Percentiles rank a stretch among this genome's conserved stretches.
Evolutionary conservation across 169 alveolate genomes (phyloP).

Genomic region (Plasmodium coatneyi): DNA sequence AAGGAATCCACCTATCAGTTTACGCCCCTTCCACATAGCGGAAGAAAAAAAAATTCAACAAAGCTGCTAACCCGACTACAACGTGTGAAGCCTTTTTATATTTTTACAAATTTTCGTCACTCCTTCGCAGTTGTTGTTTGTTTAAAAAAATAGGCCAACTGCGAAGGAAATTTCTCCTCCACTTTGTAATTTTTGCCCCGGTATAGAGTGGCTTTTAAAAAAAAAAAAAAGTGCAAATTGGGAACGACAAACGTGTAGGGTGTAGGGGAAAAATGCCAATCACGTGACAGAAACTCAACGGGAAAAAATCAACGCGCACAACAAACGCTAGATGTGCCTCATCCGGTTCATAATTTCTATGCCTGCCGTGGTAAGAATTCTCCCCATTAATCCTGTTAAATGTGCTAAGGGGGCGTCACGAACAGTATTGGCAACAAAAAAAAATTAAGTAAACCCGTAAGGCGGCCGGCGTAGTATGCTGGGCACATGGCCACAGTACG

Average conservation of each 20-base stretch:
- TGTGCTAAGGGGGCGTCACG: neutral
- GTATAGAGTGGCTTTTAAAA: neutral
- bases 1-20: neutral
- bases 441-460: neutral
- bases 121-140: neutral
- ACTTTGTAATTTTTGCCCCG: neutral
- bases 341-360: neutral
- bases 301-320: neutral
- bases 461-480: neutral
- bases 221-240: neutral
- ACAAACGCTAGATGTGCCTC: neutral
- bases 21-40: neutral
- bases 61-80: too few species aligned
- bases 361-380: neutral
- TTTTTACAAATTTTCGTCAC: neutral
- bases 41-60: too few species aligned
- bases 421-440: neutral
- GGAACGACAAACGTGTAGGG: neutral
- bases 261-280: neutral
- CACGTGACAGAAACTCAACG: neutral
- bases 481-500: neutral
- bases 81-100: neutral
- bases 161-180: neutral
- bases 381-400: neutral
- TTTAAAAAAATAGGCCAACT: neutral